Conservation (phyloP, 805 yeast species). For the Yamadazyma phyllophila region DNA sequence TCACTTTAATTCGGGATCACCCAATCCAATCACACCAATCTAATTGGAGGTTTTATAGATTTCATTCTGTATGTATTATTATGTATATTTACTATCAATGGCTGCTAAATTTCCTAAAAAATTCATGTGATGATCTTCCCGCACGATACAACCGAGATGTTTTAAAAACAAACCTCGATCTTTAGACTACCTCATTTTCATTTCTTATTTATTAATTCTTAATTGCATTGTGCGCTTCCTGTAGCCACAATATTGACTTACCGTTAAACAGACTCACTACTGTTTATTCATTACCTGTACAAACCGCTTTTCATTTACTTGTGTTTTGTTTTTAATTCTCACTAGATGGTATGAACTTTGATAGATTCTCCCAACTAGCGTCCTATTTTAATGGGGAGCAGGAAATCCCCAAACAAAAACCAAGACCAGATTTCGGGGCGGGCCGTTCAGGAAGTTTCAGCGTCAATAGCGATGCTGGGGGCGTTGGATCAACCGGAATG, state of each 20-base stretch:
- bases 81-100: background rate
- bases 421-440: background rate
- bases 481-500: slow-evolving; percentile 9
- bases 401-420: slow-evolving; percentile 1
- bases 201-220: background rate
- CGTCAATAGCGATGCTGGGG: background rate
- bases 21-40: no score
- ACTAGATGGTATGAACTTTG: slow-evolving; percentile 24
- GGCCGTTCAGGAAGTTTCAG: background rate
- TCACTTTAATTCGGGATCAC: background rate
- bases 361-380: slow-evolving; percentile 25
- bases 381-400: slow-evolving; percentile 17
- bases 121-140: slow-evolving; percentile 3
- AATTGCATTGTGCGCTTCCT: no score
- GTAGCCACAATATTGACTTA: no score
- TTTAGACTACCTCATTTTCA: background rate
- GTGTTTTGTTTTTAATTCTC: background rate
- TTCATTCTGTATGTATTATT: slow-evolving; percentile 2
- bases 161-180: slow-evolving; percentile 2
- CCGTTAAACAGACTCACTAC: no score
- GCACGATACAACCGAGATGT: slow-evolving; percentile 3
- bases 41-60: background rate
- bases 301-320: no score
- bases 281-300: no score
- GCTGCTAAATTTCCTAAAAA: slow-evolving; percentile 3